Percentiles rank a stretch among this genome's conserved stretches.
These are phyloP conservation scores for Candida chilensis DNA, from an alignment of 805 yeast species.

Conservation along the genomic window DNA sequence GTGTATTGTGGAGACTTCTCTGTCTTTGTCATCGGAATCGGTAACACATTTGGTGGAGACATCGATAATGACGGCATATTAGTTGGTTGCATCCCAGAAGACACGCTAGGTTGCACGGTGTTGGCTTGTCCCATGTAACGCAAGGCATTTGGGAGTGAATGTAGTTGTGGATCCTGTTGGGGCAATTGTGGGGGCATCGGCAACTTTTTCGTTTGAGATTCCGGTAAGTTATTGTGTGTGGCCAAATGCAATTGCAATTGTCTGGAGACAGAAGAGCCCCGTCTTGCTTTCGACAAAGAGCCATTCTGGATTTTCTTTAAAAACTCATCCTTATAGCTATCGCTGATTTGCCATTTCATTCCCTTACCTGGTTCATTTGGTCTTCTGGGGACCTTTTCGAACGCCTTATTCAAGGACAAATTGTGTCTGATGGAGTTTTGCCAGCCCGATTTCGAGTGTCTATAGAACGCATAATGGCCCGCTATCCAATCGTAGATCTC, in stretches of 20 bases:
- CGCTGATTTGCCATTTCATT: slow-evolving; percentile 97
- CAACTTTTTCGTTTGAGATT: slow-evolving; percentile 19
- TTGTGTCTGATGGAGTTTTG: slow-evolving; percentile 97
- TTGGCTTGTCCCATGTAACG: background rate
- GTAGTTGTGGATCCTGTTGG: slow-evolving; percentile 5
- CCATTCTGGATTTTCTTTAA: slow-evolving; percentile 74
- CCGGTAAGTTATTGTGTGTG: slow-evolving; percentile 45
- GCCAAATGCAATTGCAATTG: slow-evolving; percentile 71
- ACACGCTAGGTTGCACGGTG: too few relatives aligned
- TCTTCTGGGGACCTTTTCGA: slow-evolving; percentile 92
- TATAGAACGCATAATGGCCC: slow-evolving; percentile 80
- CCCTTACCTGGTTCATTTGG: slow-evolving; percentile 98
- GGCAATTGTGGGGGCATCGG: too few relatives aligned
- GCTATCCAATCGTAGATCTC: slow-evolving; percentile 93
- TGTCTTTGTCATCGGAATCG: slow-evolving; percentile 18
- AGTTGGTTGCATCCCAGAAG: too few relatives aligned
- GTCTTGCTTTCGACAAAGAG: slow-evolving; percentile 58
- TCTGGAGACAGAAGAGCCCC: slow-evolving; percentile 77
- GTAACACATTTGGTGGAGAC: slow-evolving; percentile 10
- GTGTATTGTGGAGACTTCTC: slow-evolving; percentile 17
- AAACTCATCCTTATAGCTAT: slow-evolving; percentile 76
- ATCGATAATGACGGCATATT: slow-evolving; percentile 29
- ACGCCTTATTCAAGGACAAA: slow-evolving; percentile 89
- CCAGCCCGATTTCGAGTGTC: slow-evolving; percentile 94
- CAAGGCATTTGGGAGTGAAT: slow-evolving; percentile 8